Base-by-base conservation (phyloP, 169 alveolate genomes). In the Plasmodium malariae region DNA sequence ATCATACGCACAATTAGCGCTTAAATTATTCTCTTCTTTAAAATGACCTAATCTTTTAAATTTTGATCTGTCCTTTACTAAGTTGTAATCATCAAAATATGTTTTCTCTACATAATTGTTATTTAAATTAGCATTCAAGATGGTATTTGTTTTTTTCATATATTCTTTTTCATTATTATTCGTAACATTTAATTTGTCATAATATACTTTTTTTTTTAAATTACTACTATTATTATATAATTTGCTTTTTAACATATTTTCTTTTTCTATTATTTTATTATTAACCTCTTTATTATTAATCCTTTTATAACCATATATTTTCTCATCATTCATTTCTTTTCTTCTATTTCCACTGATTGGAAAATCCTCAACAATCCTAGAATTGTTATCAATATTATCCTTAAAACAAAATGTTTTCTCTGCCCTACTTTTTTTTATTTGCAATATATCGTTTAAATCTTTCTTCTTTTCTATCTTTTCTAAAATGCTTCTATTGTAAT, bases 151-250 rank as follows among this genome's bases (percentile, higher is more conserved):
- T 17, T 30, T 30, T 71, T 65, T 80, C 49, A 36, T 34, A 65
- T 65, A 80, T 30, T 54, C 80, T 28, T 87, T 68, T 62, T 70
- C 88, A 69, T 49, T 72, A 21, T 32, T 67, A 87, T 69, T 87
- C 28, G 37, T 54, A 24, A 49, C 48, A 36, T 40, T 59, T 54
- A 37, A 7, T 32, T 85, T 85, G n/a, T 85, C 88, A 67, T 87
- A 74, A 69, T 87, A 67, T 26, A 49, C 54, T 12, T 69, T 67
- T 37, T 87, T 87, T 48, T 80, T 80, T 26, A 80, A 12, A 62
- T 51, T 48, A 21, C 67, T 48, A 37, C 28, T 80, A 60, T 40
- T 80, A 70, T 67, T 80, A 80, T 51, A 28, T 26, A 49, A 12
- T 26, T 78, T 65, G 30, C 48, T 62, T 9, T 78, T 78, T 62